Evolutionary conservation across 139 green algal genomes (phyloP).

Genomic region (Micractinium sp.): DNA sequence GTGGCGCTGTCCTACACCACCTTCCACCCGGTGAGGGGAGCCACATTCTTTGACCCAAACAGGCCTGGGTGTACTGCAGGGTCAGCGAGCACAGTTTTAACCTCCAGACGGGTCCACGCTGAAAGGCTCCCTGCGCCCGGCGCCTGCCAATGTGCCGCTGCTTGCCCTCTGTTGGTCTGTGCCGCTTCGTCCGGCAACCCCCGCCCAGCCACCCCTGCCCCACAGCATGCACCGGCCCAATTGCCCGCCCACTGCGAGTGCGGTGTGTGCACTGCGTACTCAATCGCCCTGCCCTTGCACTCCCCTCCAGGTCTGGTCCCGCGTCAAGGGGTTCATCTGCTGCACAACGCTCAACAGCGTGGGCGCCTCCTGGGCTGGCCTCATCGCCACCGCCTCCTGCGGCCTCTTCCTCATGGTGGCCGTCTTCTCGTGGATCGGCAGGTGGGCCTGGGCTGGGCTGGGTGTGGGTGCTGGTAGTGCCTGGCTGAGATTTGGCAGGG

Average conservation of each 20-base stretch:
- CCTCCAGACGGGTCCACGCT: too few species aligned
- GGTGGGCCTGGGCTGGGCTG: neutral
- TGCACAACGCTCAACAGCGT: constrained; percentile 1
- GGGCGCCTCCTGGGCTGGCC: constrained; percentile 5
- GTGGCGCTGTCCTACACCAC: neutral
- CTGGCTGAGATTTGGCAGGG: too few species aligned
- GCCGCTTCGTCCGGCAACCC: neutral
- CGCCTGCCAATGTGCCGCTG: neutral
- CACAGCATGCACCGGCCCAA: too few species aligned
- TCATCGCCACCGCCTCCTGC: constrained; percentile 19
- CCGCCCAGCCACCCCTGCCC: neutral
- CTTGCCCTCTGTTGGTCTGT: neutral
- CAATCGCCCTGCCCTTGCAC: neutral
- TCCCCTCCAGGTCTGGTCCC: constrained; percentile 6
- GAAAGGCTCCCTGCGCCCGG: too few species aligned
- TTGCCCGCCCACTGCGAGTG: too few species aligned
- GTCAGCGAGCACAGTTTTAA: too few species aligned
- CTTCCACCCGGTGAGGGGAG: constrained; percentile 17
- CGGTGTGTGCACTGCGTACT: too few species aligned
- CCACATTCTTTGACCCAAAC: too few species aligned
- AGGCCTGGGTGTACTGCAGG: too few species aligned
- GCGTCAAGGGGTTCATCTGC: constrained; percentile 9
- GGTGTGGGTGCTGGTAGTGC: neutral
- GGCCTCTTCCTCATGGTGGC: neutral
- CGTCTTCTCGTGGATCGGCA: constrained; percentile 11